Conservation (phyloP, 768 basidiomycete species). For the Kwoniella shandongensis region DNA sequence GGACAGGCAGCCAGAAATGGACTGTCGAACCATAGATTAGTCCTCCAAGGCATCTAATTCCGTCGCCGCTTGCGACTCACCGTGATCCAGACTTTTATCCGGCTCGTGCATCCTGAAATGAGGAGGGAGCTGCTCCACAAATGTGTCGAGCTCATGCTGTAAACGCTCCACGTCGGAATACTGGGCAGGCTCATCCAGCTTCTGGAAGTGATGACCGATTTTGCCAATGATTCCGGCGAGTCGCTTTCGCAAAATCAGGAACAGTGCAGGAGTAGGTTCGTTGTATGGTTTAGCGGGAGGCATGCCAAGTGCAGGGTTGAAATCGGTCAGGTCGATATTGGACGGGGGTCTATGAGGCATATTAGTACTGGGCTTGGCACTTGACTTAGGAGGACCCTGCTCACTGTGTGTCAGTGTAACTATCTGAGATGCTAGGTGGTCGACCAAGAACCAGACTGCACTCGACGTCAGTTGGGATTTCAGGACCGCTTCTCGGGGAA, state of each 20-base stretch:
- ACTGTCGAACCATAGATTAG: slow-evolving; percentile 13
- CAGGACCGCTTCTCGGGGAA: too few relatives aligned
- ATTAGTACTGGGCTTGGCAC: neutral
- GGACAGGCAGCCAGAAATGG: slow-evolving; percentile 43
- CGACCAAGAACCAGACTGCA: slow-evolving; percentile 82
- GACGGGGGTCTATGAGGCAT: slow-evolving; percentile 55
- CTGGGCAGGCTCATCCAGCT: slow-evolving; percentile 74
- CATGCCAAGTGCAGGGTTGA: slow-evolving; percentile 30
- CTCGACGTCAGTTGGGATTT: neutral
- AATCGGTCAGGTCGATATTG: slow-evolving; percentile 57
- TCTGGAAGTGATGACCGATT: slow-evolving; percentile 93
- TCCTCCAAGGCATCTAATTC: slow-evolving; percentile 67
- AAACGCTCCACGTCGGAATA: slow-evolving; percentile 79
- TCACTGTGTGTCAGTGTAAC: slow-evolving; percentile 69
- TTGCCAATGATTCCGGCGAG: slow-evolving; percentile 79
- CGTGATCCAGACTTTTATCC: slow-evolving; percentile 42
- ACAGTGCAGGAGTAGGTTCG: slow-evolving; percentile 78
- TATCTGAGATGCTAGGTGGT: slow-evolving; percentile 79
- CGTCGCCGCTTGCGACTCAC: slow-evolving; percentile 25
- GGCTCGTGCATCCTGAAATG: slow-evolving; percentile 48
- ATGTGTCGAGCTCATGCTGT: slow-evolving; percentile 79
- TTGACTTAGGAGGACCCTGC: slow-evolving; percentile 4
- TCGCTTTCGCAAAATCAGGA: slow-evolving; percentile 79
- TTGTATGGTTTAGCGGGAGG: slow-evolving; percentile 53
- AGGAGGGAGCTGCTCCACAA: slow-evolving; percentile 73